Evolutionary conservation across 2,329 filamentous ascomycete species (phyloP).

Genomic region (Chaetomiaceae sp.): DNA sequence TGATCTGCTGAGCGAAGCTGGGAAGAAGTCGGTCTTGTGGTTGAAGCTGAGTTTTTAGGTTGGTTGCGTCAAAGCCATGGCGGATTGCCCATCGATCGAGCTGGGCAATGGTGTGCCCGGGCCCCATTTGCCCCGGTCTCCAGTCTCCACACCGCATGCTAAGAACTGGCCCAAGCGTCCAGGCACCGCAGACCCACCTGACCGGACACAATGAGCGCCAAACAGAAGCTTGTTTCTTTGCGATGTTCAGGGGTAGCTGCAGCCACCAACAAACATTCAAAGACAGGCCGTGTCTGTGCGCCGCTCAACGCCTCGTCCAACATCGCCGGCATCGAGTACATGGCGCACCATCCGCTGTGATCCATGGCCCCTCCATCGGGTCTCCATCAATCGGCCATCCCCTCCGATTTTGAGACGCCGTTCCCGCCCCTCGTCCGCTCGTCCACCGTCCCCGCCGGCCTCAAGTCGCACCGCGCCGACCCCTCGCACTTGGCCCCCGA

Average conservation of each 20-base stretch:
- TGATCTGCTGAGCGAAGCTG: too few species aligned
- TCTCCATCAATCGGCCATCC: slow-evolving; percentile 27
- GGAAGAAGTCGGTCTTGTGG: too few species aligned
- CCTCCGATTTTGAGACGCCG: slow-evolving; percentile 28
- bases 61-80: too few species aligned
- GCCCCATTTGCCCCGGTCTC: too few species aligned
- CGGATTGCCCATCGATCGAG: too few species aligned
- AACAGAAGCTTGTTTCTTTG: not conserved
- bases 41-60: too few species aligned
- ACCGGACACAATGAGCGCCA: not conserved
- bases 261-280: too few species aligned
- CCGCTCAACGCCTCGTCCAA: not conserved
- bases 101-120: too few species aligned
- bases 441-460: slow-evolving; percentile 37
- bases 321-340: not conserved
- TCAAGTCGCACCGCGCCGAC: slow-evolving; percentile 42
- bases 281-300: not conserved
- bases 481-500: slow-evolving; percentile 73
- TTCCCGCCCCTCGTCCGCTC: slow-evolving; percentile 36
- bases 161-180: not conserved
- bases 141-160: not conserved
- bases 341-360: slow-evolving; percentile 13
- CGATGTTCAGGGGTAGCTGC: not conserved
- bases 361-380: slow-evolving; percentile 32
- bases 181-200: not conserved